phyloP scores from a whole-genome alignment of 2,329 filamentous ascomycete species.

The Keithomyces neogunnii region DNA sequence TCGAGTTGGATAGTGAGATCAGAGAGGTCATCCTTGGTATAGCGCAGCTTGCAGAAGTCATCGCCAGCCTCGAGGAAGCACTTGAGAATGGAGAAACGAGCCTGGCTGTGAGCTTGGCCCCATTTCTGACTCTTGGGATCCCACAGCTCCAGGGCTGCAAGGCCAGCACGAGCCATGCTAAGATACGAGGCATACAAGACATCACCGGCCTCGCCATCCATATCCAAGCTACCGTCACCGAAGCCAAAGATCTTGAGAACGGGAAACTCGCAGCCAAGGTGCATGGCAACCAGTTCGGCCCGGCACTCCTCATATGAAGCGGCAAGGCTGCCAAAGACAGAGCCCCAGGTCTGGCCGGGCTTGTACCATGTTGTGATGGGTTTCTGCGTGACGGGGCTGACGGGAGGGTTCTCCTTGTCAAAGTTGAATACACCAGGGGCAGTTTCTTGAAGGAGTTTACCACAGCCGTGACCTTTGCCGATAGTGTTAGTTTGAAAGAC shows the following conservation, averaged over 20 bases:
- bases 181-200: slow-evolving; percentile 85
- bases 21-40: slow-evolving; percentile 63
- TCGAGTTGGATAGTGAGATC: slow-evolving; percentile 79
- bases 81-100: slow-evolving; percentile 77
- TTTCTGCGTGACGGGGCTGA: slow-evolving; percentile 70
- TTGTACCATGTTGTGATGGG: slow-evolving; percentile 82
- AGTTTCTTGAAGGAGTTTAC: slow-evolving; percentile 88
- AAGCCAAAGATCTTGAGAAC: slow-evolving; percentile 90
- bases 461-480: slow-evolving; percentile 68
- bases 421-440: slow-evolving; percentile 80
- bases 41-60: slow-evolving; percentile 76
- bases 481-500: slow-evolving; percentile 9
- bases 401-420: slow-evolving; percentile 69
- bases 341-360: slow-evolving; percentile 89
- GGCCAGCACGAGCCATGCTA: slow-evolving; percentile 87
- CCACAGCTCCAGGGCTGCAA: slow-evolving; percentile 88
- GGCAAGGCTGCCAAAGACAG: slow-evolving; percentile 80
- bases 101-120: slow-evolving; percentile 89
- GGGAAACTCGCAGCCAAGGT: slow-evolving; percentile 76
- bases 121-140: slow-evolving; percentile 85
- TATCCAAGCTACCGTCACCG: slow-evolving; percentile 65
- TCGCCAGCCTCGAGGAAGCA: slow-evolving; percentile 81
- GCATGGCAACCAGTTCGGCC: slow-evolving; percentile 91
- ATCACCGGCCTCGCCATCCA: slow-evolving; percentile 71
- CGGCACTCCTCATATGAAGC: slow-evolving; percentile 91